These are phyloP conservation scores for Panicum virgatum DNA, from an alignment of 202 grass and related monocot species.

Conservation along the genomic window DNA sequence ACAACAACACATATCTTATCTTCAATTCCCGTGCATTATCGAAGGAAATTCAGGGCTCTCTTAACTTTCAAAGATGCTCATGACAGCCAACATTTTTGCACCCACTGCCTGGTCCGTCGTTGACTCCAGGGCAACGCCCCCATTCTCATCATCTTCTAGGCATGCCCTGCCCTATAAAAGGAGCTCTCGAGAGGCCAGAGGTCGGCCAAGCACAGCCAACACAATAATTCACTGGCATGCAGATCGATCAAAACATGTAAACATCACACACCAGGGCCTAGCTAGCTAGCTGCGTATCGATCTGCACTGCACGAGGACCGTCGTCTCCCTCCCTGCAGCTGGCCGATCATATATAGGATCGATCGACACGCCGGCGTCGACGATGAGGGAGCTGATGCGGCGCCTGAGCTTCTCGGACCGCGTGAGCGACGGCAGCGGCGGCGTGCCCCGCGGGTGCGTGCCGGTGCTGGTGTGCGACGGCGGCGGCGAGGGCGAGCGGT, in stretches of 20 bases:
- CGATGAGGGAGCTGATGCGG: conserved; percentile 50
- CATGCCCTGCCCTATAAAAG: not conserved
- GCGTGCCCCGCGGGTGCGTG: conserved; percentile 58
- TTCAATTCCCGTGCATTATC: not conserved
- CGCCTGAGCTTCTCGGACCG: conserved; percentile 53
- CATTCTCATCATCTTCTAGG: not conserved
- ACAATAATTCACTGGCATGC: not conserved
- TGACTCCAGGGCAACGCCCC: not conserved
- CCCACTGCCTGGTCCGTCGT: not conserved
- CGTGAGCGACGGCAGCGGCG: conserved; percentile 26
- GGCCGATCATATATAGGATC: not conserved
- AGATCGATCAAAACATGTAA: too few species aligned
- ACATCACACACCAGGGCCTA: not conserved
- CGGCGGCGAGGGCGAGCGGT: conserved; percentile 39
- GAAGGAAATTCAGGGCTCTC: not conserved
- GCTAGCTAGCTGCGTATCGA: not conserved
- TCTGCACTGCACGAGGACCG: not conserved
- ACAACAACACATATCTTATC: too few species aligned
- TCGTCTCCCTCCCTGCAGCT: not conserved
- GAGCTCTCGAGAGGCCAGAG: not conserved
- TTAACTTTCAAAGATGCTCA: conserved; percentile 45
- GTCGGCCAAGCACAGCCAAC: not conserved
- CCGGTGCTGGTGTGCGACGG: conserved; percentile 49
- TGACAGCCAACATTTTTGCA: conserved; percentile 44
- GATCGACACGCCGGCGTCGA: not conserved